Evolutionary conservation across 1,284 basidiomycete genomes (phyloP).

Genomic region (Ganoderma sinense): DNA sequence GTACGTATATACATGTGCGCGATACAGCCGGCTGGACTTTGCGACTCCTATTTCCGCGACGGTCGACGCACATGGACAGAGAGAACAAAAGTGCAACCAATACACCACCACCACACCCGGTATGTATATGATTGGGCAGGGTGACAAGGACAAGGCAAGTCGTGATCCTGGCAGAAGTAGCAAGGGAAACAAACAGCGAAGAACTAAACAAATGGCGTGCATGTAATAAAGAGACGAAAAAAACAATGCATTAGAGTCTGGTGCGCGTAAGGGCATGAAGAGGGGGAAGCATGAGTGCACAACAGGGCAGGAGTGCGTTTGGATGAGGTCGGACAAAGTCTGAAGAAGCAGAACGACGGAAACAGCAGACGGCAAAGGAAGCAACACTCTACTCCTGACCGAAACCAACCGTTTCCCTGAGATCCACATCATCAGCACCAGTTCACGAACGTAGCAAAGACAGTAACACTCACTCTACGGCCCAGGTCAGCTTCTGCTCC

Average conservation of each 20-base stretch:
- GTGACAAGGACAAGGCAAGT: neutral
- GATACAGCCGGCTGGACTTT: neutral
- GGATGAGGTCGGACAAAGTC: neutral
- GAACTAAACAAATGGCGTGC: constrained; percentile 17
- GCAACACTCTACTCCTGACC: constrained; percentile 47
- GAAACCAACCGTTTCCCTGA: constrained; percentile 55
- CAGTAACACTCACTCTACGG: constrained; percentile 73
- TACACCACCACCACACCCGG: constrained; percentile 8
- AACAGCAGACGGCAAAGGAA: neutral
- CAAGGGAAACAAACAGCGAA: constrained; percentile 15
- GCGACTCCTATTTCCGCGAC: constrained; percentile 6
- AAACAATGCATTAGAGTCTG: constrained; percentile 4
- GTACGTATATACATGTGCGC: neutral
- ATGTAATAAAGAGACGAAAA: constrained; percentile 21
- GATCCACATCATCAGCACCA: constrained; percentile 9
- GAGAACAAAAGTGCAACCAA: constrained; percentile 1
- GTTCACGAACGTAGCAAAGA: constrained; percentile 6
- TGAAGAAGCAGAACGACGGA: neutral
- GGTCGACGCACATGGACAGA: neutral
- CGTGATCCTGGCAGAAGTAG: constrained; percentile 9
- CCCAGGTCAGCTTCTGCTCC: constrained; percentile 89
- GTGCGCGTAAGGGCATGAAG: neutral
- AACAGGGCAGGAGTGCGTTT: neutral
- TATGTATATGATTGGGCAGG: neutral
- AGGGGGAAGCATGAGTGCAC: neutral